Percentiles rank a stretch among this genome's conserved stretches.
Conservation (phyloP, 1,284 basidiomycete species). For the Moesziomyces sp. region DNA sequence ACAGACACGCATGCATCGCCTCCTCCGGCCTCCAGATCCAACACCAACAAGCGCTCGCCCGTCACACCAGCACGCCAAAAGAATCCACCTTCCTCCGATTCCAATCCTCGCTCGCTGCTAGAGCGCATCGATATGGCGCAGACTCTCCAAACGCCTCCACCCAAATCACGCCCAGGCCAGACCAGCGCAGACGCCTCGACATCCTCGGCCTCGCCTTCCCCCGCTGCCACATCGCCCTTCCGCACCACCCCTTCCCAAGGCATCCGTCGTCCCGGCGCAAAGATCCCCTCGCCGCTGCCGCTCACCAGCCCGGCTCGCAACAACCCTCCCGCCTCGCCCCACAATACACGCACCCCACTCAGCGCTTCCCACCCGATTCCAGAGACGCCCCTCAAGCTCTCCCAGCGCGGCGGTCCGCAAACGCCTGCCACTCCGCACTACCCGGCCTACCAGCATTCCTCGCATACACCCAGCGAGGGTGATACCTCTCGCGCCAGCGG, state of each 20-base stretch:
- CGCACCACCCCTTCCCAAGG: conserved; percentile 32
- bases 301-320: conserved; percentile 46
- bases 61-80: conserved; percentile 17
- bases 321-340: conserved; percentile 25
- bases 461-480: conserved; percentile 10
- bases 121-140: conserved; percentile 44
- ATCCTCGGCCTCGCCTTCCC: conserved; percentile 14
- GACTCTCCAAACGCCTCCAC: conserved; percentile 25
- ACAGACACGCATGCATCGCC: conserved; percentile 14
- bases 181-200: neutral
- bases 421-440: conserved; percentile 47
- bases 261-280: conserved; percentile 42
- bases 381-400: conserved; percentile 58
- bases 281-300: conserved; percentile 42
- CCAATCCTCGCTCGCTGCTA: conserved; percentile 18
- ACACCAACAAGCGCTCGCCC: conserved; percentile 22
- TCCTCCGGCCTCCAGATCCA: conserved; percentile 17
- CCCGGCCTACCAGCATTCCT: conserved; percentile 20
- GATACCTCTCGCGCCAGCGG: conserved; percentile 40
- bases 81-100: neutral
- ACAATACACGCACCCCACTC: conserved; percentile 51
- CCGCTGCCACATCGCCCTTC: conserved; percentile 24
- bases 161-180: conserved; percentile 7
- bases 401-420: conserved; percentile 41
- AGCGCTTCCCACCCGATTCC: conserved; percentile 57